phyloP scores from a whole-genome alignment of 495 filamentous ascomycete species.

The Glonium stellatum region DNA sequence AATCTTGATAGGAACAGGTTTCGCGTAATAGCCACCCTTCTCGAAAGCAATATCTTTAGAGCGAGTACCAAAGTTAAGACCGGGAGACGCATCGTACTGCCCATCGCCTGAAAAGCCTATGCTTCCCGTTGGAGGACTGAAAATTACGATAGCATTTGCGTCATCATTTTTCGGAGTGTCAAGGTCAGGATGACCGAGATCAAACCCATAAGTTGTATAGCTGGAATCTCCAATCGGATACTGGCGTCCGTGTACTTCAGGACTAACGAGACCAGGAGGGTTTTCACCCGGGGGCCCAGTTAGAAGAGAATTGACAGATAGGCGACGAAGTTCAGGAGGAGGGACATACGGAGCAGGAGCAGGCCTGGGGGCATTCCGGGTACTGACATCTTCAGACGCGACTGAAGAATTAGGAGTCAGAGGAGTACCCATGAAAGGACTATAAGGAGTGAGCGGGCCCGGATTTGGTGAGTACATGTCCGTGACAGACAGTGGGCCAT shows the following conservation, averaged over 20 bases:
- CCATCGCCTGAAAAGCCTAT: conserved; percentile 43
- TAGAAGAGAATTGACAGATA: conserved; percentile 37
- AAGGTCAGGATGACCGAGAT: conserved; percentile 59
- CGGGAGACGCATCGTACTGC: neutral
- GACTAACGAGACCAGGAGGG: conserved; percentile 5
- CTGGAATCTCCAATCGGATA: conserved; percentile 24
- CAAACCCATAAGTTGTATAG: conserved; percentile 51
- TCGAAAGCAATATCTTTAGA: conserved; percentile 45
- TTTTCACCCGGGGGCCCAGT: conserved; percentile 26
- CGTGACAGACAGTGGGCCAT: conserved; percentile 11
- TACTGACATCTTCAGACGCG: conserved; percentile 16
- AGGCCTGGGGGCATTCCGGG: conserved; percentile 6
- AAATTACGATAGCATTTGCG: conserved; percentile 43
- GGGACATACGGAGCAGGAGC: conserved; percentile 8
- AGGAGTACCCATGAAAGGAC: conserved; percentile 21
- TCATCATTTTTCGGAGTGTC: conserved; percentile 68
- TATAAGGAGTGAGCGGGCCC: conserved; percentile 25
- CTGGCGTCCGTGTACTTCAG: conserved; percentile 18
- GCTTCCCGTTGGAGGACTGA: conserved; percentile 39
- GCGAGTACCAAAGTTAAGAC: conserved; percentile 5
- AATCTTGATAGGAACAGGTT: conserved; percentile 60
- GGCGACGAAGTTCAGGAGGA: conserved; percentile 30
- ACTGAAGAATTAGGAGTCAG: conserved; percentile 27
- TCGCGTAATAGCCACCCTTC: conserved; percentile 60
- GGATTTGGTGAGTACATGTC: conserved; percentile 22